These are phyloP conservation scores for Linderina pennispora DNA, from an alignment of 192 early-diverging fungal species.

Conservation along the genomic window DNA sequence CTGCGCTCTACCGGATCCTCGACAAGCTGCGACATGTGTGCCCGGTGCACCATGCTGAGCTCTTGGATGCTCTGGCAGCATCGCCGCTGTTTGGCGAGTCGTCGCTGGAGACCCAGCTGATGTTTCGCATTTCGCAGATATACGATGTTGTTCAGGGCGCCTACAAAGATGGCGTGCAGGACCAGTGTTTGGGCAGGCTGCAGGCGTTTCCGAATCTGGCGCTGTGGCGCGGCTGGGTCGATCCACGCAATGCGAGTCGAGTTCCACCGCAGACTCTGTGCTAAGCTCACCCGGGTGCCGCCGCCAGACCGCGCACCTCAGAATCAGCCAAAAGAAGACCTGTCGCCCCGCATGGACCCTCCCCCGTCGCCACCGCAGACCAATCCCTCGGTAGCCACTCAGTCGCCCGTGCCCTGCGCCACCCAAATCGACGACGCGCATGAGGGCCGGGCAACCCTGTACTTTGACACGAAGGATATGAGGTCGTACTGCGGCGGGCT, in stretches of 20 bases:
- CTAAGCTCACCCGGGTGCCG: too few species aligned
- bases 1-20: constrained; percentile 35
- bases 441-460: constrained; percentile 6
- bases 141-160: constrained; percentile 21
- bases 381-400: too few species aligned
- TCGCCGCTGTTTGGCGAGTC: constrained; percentile 36
- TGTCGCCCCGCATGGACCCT: too few species aligned
- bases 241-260: too few species aligned
- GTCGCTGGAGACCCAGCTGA: constrained; percentile 28
- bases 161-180: background rate
- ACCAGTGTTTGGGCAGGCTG: too few species aligned
- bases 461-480: constrained; percentile 19
- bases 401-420: too few species aligned
- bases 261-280: too few species aligned
- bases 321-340: too few species aligned
- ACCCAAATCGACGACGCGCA: too few species aligned
- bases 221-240: constrained; percentile 41
- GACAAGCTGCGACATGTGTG: constrained; percentile 16
- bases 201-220: constrained; percentile 15
- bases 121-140: constrained; percentile 32
- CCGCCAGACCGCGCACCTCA: too few species aligned
- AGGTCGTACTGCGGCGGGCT: constrained; percentile 16
- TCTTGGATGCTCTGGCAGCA: constrained; percentile 14
- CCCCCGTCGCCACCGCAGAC: too few species aligned
- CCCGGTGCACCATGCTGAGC: constrained; percentile 12